Conservation (phyloP, 2,329 filamentous ascomycete species). For the Mycosphaerella arachidis region DNA sequence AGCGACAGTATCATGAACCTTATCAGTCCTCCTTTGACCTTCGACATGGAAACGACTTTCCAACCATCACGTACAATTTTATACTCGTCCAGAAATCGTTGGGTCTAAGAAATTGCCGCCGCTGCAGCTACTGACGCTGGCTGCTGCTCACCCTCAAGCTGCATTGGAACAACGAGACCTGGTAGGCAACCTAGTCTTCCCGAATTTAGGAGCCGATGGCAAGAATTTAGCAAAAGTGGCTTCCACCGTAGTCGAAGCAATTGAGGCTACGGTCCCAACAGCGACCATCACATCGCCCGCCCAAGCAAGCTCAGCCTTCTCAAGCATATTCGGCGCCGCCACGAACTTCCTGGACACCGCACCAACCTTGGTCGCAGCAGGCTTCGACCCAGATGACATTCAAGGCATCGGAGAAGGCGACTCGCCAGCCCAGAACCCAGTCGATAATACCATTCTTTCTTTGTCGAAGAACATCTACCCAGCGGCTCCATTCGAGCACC, state of each 20-base stretch:
- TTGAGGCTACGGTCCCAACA: constrained; percentile 3
- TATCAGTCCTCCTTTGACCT: too few species aligned
- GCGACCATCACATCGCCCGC: constrained; percentile 1
- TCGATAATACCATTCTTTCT: constrained; percentile 27
- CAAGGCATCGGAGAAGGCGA: constrained; percentile 12
- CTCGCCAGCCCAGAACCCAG: constrained; percentile 19
- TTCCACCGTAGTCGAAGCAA: not conserved
- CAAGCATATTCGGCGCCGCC: not conserved
- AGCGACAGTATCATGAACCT: too few species aligned
- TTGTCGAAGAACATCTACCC: constrained; percentile 36
- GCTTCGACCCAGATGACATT: constrained; percentile 11
- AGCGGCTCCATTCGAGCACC: constrained; percentile 41
- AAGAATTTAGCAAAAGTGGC: not conserved
- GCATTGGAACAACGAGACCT: not conserved
- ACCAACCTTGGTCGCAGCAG: constrained; percentile 3
- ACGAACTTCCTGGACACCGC: constrained; percentile 3
- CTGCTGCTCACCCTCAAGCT: not conserved
- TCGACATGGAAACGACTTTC: too few species aligned
- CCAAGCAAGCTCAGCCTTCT: constrained; percentile 3
- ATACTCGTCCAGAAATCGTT: too few species aligned
- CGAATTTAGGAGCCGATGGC: not conserved
- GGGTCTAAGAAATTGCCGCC: not conserved
- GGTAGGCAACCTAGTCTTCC: not conserved
- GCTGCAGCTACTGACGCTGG: not conserved
- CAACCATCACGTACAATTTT: too few species aligned